Conservation (phyloP, 345 rosid genomes). For the Aquilaria malaccensis region DNA sequence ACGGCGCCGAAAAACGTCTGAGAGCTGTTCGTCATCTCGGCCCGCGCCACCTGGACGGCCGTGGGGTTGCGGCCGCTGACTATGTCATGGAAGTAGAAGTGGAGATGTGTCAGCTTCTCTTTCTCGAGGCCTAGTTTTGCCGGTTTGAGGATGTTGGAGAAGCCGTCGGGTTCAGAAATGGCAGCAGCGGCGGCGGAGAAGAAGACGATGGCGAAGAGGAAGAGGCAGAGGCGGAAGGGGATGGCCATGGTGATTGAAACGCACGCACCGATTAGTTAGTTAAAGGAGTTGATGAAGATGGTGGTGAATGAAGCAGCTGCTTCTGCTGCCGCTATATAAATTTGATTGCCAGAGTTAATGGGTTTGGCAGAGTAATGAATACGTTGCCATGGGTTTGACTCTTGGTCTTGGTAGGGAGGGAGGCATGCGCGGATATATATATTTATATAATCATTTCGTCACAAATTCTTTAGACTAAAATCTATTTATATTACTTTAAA, state of each 20-base stretch:
- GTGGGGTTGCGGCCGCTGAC: conserved; percentile 34
- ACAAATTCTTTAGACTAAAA: no score
- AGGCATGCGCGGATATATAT: no score
- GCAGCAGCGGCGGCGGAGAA: background rate
- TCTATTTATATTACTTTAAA: no score
- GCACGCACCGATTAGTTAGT: no score
- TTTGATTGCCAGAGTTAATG: no score
- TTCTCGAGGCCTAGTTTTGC: conserved; percentile 18
- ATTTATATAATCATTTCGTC: no score
- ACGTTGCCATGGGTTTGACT: no score
- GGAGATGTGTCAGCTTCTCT: conserved; percentile 44
- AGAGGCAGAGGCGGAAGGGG: background rate
- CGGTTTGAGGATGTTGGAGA: conserved; percentile 19
- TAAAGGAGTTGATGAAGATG: no score
- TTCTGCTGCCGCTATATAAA: no score
- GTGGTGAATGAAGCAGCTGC: no score
- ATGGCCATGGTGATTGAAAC: background rate
- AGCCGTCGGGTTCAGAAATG: conserved; percentile 13
- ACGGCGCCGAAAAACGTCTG: conserved; percentile 32
- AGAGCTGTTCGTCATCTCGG: conserved; percentile 25
- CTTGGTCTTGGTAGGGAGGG: no score
- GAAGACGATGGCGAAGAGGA: background rate
- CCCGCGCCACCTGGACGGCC: conserved; percentile 27
- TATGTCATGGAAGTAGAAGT: conserved; percentile 55
- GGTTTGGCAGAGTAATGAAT: no score